phyloP scores from a whole-genome alignment of 169 alveolate genomes.

The Plasmodium yoelii region DNA sequence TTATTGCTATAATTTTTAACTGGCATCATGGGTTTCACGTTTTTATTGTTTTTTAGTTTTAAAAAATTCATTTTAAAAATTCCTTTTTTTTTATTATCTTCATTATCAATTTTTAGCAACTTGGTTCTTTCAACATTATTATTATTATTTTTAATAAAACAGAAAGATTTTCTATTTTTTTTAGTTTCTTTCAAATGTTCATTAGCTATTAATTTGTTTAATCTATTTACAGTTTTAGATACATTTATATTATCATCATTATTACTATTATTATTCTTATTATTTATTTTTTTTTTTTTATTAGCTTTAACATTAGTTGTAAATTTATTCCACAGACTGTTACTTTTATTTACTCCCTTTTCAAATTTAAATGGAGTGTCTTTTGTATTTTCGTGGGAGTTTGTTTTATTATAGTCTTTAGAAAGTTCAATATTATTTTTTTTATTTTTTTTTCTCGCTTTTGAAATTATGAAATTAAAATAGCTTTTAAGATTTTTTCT shows the following conservation, averaged over 20 bases:
- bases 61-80: slow-evolving; percentile 14
- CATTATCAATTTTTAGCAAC: slow-evolving; percentile 22
- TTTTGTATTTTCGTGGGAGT: not conserved
- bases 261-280: not conserved
- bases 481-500: slow-evolving; percentile 40
- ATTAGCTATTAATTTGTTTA: not conserved
- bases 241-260: not conserved
- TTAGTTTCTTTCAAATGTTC: not conserved
- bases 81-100: slow-evolving; percentile 16
- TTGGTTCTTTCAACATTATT: slow-evolving; percentile 26
- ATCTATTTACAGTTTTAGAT: not conserved
- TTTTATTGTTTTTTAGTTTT: slow-evolving; percentile 29
- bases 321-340: not conserved
- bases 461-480: slow-evolving; percentile 42
- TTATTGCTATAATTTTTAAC: not conserved
- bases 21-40: not conserved
- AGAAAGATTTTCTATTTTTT: not conserved
- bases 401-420: not conserved
- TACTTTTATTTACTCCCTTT: no score
- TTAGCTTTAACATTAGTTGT: not conserved
- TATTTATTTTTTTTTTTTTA: not conserved
- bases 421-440: not conserved
- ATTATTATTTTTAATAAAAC: slow-evolving; percentile 6
- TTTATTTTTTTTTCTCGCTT: slow-evolving; percentile 10
- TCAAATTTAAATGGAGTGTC: not conserved